Percentiles rank a stretch among this genome's conserved stretches.
These are phyloP conservation scores for Neopestalotiopsis sp. DNA, from an alignment of 2,329 filamentous ascomycete species.

Conservation along the genomic window DNA sequence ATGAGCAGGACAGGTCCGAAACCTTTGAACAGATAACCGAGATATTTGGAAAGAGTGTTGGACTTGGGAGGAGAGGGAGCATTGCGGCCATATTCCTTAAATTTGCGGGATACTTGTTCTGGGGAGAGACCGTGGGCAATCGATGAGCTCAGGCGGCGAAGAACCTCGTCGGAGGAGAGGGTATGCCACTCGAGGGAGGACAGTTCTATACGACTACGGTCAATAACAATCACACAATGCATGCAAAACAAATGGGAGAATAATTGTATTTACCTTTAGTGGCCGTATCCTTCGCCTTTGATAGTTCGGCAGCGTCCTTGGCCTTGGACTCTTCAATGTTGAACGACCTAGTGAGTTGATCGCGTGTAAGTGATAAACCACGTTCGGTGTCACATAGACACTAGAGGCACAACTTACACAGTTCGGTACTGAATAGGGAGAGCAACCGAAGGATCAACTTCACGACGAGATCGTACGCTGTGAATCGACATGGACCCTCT, in stretches of 20 bases:
- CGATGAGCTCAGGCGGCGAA: slow-evolving; percentile 63
- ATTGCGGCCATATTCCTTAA: slow-evolving; percentile 70
- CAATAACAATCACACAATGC: slow-evolving; percentile 16
- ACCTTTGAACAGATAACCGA: slow-evolving; percentile 78
- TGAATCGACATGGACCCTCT: slow-evolving; percentile 48
- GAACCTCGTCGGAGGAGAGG: slow-evolving; percentile 62
- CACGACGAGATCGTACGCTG: slow-evolving; percentile 42
- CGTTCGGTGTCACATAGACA: not conserved
- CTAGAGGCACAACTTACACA: slow-evolving; percentile 44
- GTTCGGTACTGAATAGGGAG: slow-evolving; percentile 63
- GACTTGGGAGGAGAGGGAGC: slow-evolving; percentile 70
- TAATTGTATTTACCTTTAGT: slow-evolving; percentile 37
- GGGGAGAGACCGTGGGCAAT: slow-evolving; percentile 62
- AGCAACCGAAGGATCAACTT: slow-evolving; percentile 46
- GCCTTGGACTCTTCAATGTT: slow-evolving; percentile 62
- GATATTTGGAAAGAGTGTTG: slow-evolving; percentile 59
- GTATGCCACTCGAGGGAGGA: slow-evolving; percentile 73
- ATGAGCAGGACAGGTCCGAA: slow-evolving; percentile 75
- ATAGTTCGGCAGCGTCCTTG: slow-evolving; percentile 44
- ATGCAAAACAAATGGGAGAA: not conserved
- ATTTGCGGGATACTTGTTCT: slow-evolving; percentile 60
- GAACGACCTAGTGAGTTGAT: slow-evolving; percentile 46
- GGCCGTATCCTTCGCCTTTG: slow-evolving; percentile 48
- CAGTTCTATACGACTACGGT: slow-evolving; percentile 51
- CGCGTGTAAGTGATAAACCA: slow-evolving; percentile 13